Conservation (phyloP, 1,139 yeast species). For the Debaryomyces coudertii region DNA sequence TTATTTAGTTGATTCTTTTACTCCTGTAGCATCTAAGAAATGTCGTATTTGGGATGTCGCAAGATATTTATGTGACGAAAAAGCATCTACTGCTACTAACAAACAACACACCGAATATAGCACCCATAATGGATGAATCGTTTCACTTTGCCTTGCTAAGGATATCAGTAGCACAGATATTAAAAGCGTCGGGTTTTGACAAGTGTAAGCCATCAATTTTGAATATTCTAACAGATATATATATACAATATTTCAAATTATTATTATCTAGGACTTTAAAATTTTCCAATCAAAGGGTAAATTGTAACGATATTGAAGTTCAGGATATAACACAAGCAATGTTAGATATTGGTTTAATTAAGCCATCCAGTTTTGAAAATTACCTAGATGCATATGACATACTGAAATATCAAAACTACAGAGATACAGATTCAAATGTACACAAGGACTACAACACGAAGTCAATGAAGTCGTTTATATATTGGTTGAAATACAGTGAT, state of each 20-base stretch:
- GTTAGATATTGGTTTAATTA: constrained; percentile 54
- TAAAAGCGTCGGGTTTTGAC: constrained; percentile 75
- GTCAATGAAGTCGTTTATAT: constrained; percentile 39
- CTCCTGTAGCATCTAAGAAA: neutral
- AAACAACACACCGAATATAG: neutral
- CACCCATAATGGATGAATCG: constrained; percentile 30
- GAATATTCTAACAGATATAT: constrained; percentile 64
- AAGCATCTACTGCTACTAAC: neutral
- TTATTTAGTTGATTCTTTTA: too few relatives aligned
- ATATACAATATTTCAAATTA: constrained; percentile 55
- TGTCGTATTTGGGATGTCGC: constrained; percentile 6
- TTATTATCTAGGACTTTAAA: constrained; percentile 46
- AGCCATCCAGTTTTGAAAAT: constrained; percentile 36
- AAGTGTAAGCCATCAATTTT: constrained; percentile 64
- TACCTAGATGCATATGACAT: constrained; percentile 21
- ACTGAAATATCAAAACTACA: constrained; percentile 12
- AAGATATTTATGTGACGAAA: neutral
- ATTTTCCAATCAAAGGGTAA: constrained; percentile 19
- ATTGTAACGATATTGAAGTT: constrained; percentile 36
- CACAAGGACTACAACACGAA: constrained; percentile 36
- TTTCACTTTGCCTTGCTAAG: constrained; percentile 65
- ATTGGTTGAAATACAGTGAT: constrained; percentile 42
- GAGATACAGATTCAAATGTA: constrained; percentile 12
- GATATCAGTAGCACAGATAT: constrained; percentile 65
- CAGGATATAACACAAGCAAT: constrained; percentile 67